Evolutionary conservation across 2,329 filamentous ascomycete species (phyloP), one percentile per base, ranked within the genome.

Genomic region (Ophiostoma piceae): DNA sequence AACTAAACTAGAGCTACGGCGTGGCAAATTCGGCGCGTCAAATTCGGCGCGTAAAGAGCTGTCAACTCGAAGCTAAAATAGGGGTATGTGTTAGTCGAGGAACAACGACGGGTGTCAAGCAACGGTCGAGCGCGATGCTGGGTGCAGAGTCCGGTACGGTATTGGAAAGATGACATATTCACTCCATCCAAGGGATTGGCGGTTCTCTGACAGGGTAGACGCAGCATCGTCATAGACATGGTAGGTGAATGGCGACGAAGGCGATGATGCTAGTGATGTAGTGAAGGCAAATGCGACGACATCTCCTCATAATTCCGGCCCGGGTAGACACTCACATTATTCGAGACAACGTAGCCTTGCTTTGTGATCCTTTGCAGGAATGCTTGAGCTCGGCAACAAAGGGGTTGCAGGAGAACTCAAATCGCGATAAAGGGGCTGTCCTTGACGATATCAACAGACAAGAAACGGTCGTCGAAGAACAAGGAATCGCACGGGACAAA

Each of bases 1-100:
- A 41, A 35, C 60, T 64, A 64, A 37, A 65, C n/a, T 65, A 65
- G 39, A 60, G 35, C 47, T 60, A 41, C 9, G 29, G 51, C 35
- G 57, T 64, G 41, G 67, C 57, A 37, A 68, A 37, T 22, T 22
- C 19, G 14, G 60, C 29, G 60, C 16, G 32, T 32, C 57, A 37
- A 68, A 37, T 22, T 22, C 19, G 14, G 60, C 29, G 60, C 16
- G 32, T 32, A 8, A 29, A n/a, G 60, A 64, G 60, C 60, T 39
- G 19, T 65, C 26, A 16, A 32, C 57, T 32, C 26, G 4, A 26
- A 62, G 57, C 57, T 62, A 62, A 62, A 39, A 39, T 39, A 65
- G 62, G 62, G 62, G 62, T 65, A 62, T 4, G 62, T 65, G 19
- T 65, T 65, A 65, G 62, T 39, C 35, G 19, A 19, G 11, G 19